Evolutionary conservation across 139 green algal genomes (phyloP), one percentile per base, ranked within the genome.

Genomic region (Auxenochlorella protothecoides): DNA sequence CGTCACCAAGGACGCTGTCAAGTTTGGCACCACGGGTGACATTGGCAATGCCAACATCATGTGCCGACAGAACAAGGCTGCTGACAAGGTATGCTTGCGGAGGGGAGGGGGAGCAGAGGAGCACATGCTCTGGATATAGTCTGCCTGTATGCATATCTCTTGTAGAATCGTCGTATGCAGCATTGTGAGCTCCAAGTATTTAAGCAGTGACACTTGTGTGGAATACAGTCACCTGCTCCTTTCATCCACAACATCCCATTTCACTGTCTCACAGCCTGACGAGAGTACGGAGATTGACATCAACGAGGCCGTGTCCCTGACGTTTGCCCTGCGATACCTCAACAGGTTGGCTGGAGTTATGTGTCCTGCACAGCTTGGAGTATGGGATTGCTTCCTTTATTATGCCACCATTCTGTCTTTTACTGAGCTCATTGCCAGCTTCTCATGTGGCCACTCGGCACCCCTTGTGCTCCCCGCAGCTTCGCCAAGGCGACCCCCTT

Each of bases 1-100:
- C 13, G 93, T 93, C 8, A 97, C 89, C 53, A 98, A 99, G 86
- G 95, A 99, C 68, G 93, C 91, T n/a, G 86, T 99, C 52, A 96
- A 94, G 76, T 99, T 99, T 80, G 87, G 81, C 55, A 97, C 93
- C 12, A 86, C 62, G 13, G 95, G 95, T 15, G 95, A 99, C 75
- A 94, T 99, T 53, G 95, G 95, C 67, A 89, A 82, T 56, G 95
- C 95, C 12, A 97, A 99, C 82, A 87, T 99, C 69, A 94, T 92
- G 11, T 82, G 68, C 78, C 12, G 89, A 56, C 87, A 89, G 68
- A 92, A 91, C 75, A 83, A 78, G 9, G 78, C 77, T n/a, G 81
- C 79, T 65, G 86, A 90, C 78, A 88, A 87, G 78, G 79, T 77
- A 10, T 53, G 57, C 27, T 44, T 44, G 27, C 1, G 27, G 27